These are phyloP conservation scores for Blastobotrys serpentis DNA, from an alignment of 1,139 yeast species.

Conservation along the genomic window DNA sequence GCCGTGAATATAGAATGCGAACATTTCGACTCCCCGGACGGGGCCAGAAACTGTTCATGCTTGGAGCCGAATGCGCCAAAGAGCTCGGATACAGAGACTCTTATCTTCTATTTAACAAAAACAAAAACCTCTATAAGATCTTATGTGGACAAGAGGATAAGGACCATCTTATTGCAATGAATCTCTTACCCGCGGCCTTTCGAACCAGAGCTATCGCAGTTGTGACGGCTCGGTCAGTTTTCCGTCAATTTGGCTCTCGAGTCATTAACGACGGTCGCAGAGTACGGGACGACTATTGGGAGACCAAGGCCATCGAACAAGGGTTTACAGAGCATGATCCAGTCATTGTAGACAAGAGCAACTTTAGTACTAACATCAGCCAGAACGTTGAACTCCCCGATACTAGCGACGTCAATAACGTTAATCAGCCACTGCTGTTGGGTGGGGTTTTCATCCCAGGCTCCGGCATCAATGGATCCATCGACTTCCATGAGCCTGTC, in stretches of 20 bases:
- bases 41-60: conserved; percentile 55
- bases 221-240: conserved; percentile 62
- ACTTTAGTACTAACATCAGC: conserved; percentile 16
- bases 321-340: conserved; percentile 52
- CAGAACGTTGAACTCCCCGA: not conserved
- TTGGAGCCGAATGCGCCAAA: conserved; percentile 70
- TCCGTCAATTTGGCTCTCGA: conserved; percentile 69
- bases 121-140: conserved; percentile 54
- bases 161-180: conserved; percentile 53
- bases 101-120: conserved; percentile 61
- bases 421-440: conserved; percentile 4
- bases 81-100: conserved; percentile 65
- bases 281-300: conserved; percentile 80
- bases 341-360: conserved; percentile 35
- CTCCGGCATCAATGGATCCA: conserved; percentile 32
- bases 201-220: conserved; percentile 66
- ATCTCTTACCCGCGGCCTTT: conserved; percentile 60
- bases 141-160: conserved; percentile 61
- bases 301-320: conserved; percentile 57
- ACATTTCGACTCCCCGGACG: conserved; percentile 56
- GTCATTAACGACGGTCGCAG: conserved; percentile 61
- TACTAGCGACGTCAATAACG: not conserved
- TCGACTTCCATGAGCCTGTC: conserved; percentile 32
- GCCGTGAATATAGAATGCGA: conserved; percentile 55
- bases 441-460: conserved; percentile 32